Evolutionary conservation across 495 filamentous ascomycete genomes (phyloP), one percentile per base, ranked within the genome.

Genomic region (Trypethelium eluteriae): DNA sequence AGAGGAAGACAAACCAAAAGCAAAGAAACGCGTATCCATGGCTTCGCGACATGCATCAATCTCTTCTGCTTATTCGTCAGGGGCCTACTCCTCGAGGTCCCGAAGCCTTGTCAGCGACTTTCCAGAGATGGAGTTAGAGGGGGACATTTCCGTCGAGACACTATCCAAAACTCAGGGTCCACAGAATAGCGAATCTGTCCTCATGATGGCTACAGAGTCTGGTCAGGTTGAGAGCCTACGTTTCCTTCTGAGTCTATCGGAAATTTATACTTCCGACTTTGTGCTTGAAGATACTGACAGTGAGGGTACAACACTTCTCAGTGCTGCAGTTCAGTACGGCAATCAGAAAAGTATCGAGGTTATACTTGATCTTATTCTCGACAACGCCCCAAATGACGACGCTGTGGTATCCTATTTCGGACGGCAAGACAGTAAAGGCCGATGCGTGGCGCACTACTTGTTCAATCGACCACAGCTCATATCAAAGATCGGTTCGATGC

Each of bases 151-250:
- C 1, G 86, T 92, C 65, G 90, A 93, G 74, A 88, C 85, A 6
- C 78, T 97, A 5, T 83, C 89, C 3, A 88, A 90, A 71, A 96
- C 92, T 0, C 89, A 94, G 70, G 87, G 92, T 70, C 80, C 83
- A 25, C 82, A 85, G 38, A 69, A 72, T 14, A 93, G 94, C 2
- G 88, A 96, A 72, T 96, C 93, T 4, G 84, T 97, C 25, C 83
- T 86, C 16, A 99, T 98, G 95, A 98, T 99, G 92, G 92, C 93
- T 7, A 83, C 97, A 39, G 92, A 96, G 71, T 84, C 86, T 64
- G 82, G 85, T 38, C 88, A 88, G 64, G 77, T 82, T 7, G 84
- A 88, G 53, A 85, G 85, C 38, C 74, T 99, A 35, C 83, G 78
- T 38, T 97, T 96, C 75, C 81, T 99, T 3, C 77, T 99, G 9